Base-by-base conservation (phyloP, 352 stramenopile species). In the Elongisporangium undulatum region DNA sequence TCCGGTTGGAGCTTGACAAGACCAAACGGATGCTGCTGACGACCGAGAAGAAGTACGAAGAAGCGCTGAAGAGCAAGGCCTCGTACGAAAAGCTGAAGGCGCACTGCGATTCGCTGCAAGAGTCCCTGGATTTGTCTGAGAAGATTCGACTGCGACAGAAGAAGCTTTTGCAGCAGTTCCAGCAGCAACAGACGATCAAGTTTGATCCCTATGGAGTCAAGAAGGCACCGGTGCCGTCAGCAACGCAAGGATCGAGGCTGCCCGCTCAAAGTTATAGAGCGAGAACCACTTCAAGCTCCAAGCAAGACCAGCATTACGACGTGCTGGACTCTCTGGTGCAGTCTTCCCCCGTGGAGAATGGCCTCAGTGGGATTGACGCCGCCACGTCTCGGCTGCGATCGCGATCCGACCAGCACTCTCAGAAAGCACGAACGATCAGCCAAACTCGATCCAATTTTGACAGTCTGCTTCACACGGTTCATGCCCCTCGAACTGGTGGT, bases 71-170 rank as follows among this genome's bases (percentile, higher is more conserved):
- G 29, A 72, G 68, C 52, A 85, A 77, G 22, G 74, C 80, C 13
- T 74, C 79, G 0, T 87, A 88, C 60, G 71, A 87, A 22, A 84
- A 89, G 56, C 77, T 93, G 34, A 86, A 90, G 51, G 61, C 59
- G 2, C 86, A 92, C 48, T 95, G 84, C 34, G 77, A 82, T 22
- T 88, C 79, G 22, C 64, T 95, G 22, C 82, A 93, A 51, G 71
- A 95, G 48, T 92, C 83, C 8, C 66, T 95, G 7, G 79, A 93
- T 16, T 66, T 95, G 38, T 94, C 84, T 0, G 84, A 95, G 57
- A 87, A 77, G 38, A 93, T 94, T 61, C 72, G 86, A 41, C 55
- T 82, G 8, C 64, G 81, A 0, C 84, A 95, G 57, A 95, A 95
- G 69, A 89, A 85, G 54, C 55, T 93, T 17, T 57, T 95, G 4